Conservation (phyloP, 768 basidiomycete genomes). For the Tylopilus sp. region DNA sequence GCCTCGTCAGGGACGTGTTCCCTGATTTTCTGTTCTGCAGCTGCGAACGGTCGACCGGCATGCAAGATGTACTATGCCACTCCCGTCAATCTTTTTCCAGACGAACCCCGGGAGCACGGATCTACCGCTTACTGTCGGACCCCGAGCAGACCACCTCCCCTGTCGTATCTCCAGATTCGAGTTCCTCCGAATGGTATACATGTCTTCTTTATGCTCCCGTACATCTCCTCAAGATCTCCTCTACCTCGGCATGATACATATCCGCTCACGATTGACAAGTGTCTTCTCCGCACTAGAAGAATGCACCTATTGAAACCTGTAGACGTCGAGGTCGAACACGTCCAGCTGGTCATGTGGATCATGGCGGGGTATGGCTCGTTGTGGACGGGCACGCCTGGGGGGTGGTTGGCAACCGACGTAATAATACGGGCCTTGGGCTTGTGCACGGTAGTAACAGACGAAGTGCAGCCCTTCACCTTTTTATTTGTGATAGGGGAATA, state of each 20-base stretch:
- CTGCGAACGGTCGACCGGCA: neutral
- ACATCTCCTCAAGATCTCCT: neutral
- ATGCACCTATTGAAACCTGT: neutral
- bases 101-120: neutral
- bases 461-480: neutral
- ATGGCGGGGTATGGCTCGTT: neutral
- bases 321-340: neutral
- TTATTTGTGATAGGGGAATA: neutral
- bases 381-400: neutral
- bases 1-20: constrained; percentile 36
- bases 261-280: neutral
- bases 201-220: neutral
- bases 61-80: neutral
- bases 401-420: neutral
- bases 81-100: neutral
- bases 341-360: neutral
- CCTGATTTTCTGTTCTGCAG: neutral
- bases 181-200: constrained; percentile 1
- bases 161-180: neutral
- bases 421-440: neutral
- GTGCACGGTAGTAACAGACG: too few species aligned
- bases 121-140: neutral
- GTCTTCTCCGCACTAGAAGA: neutral
- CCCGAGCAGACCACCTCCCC: neutral
- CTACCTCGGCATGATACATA: neutral